Conservation (phyloP, 345 rosid species). For the Crucihimalaya himalaica region DNA sequence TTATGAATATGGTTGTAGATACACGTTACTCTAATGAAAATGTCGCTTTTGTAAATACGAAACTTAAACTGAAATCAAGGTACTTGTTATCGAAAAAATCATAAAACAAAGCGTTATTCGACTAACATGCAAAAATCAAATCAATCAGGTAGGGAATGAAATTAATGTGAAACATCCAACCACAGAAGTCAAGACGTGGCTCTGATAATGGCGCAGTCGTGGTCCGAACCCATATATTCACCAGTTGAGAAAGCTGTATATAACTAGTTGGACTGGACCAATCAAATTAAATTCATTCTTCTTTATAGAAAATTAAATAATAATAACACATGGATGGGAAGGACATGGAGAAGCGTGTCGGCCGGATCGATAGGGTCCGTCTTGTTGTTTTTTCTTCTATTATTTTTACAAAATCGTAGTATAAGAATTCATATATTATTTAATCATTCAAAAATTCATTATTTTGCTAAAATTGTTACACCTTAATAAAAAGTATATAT, state of each 20-base stretch:
- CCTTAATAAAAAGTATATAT: no score
- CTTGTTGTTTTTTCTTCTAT: constrained; percentile 6
- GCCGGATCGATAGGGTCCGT: constrained; percentile 48
- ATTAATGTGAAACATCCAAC: constrained; percentile 30
- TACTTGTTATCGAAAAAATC: neutral
- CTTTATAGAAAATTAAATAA: neutral
- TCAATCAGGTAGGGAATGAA: constrained; percentile 34
- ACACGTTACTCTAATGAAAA: neutral
- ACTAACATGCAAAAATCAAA: constrained; percentile 15
- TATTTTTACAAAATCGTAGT: constrained; percentile 13
- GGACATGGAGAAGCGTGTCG: constrained; percentile 56
- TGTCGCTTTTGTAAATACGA: neutral
- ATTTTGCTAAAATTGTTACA: neutral
- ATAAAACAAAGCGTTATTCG: neutral
- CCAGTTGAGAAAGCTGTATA: constrained; percentile 32
- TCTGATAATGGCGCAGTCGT: constrained; percentile 37
- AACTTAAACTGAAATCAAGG: neutral
- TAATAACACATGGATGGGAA: constrained; percentile 9
- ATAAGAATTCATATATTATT: neutral
- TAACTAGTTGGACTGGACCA: constrained; percentile 24
- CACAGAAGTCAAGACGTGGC: constrained; percentile 34
- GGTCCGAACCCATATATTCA: constrained; percentile 39
- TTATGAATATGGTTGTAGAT: neutral
- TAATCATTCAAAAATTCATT: neutral
- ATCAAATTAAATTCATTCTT: neutral